Percentiles rank a stretch among this genome's conserved stretches.
phyloP scores from a whole-genome alignment of 495 filamentous ascomycete genomes.

The Aspergillus wentii region DNA sequence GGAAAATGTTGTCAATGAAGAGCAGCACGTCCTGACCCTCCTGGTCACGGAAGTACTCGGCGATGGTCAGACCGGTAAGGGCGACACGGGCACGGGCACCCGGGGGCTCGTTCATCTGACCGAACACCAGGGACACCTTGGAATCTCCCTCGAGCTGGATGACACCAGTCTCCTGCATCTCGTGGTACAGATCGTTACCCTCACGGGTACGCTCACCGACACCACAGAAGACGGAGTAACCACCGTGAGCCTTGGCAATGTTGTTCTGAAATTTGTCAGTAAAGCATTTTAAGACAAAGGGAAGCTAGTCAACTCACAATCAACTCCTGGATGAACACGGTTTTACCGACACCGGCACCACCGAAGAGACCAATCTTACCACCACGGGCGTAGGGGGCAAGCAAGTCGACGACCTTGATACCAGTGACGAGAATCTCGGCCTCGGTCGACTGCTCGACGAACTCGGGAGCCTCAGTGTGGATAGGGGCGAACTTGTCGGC shows the following conservation, averaged over 20 bases:
- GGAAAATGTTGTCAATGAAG: slow-evolving; percentile 99
- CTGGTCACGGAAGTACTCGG: slow-evolving; percentile 95
- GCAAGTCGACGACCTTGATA: slow-evolving; percentile 99
- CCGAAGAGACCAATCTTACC: slow-evolving; percentile 99
- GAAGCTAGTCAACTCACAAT: slow-evolving; percentile 57
- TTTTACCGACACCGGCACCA: slow-evolving; percentile 99
- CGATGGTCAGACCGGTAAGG: slow-evolving; percentile 85
- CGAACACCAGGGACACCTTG: slow-evolving; percentile 99
- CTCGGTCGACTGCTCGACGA: slow-evolving; percentile 89
- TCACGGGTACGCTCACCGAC: slow-evolving; percentile 99
- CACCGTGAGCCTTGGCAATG: slow-evolving; percentile 99
- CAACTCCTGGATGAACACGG: slow-evolving; percentile 99
- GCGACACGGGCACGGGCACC: slow-evolving; percentile 99
- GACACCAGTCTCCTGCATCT: slow-evolving; percentile 99
- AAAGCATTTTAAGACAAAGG: slow-evolving; percentile 2
- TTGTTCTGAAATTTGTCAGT: slow-evolving; percentile 65
- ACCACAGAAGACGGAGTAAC: slow-evolving; percentile 99
- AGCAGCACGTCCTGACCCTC: slow-evolving; percentile 99
- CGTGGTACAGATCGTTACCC: slow-evolving; percentile 99
- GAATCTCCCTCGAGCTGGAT: slow-evolving; percentile 98
- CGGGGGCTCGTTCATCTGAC: slow-evolving; percentile 99
- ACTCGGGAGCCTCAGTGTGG: slow-evolving; percentile 86
- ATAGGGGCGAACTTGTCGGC: slow-evolving; percentile 79
- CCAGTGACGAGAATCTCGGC: slow-evolving; percentile 97
- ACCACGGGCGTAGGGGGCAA: slow-evolving; percentile 99